Percentiles rank a stretch among this genome's conserved stretches.
Evolutionary conservation across 495 filamentous ascomycete genomes (phyloP).

Genomic region (Penicillium pancosmium): DNA sequence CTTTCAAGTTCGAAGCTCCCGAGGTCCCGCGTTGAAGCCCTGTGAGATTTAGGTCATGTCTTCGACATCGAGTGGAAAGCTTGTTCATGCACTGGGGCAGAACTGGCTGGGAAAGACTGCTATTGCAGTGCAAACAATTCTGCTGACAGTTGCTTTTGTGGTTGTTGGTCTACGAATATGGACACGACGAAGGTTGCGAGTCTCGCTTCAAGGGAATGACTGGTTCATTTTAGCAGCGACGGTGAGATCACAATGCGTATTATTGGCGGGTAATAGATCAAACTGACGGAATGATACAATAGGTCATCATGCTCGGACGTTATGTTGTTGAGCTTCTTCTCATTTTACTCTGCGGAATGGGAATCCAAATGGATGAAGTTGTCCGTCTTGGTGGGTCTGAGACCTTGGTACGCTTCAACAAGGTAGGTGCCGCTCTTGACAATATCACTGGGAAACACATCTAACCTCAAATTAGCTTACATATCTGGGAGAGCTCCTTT

Average conservation of each 20-base stretch:
- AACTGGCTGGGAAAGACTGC: conserved; percentile 30
- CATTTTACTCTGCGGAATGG: conserved; percentile 25
- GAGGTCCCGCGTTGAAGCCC: background rate
- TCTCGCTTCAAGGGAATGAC: conserved; percentile 22
- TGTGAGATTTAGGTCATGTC: conserved; percentile 17
- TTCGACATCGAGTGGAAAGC: conserved; percentile 9
- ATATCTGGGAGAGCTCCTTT: conserved; percentile 25
- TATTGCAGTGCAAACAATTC: conserved; percentile 27
- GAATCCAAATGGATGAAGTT: conserved; percentile 22
- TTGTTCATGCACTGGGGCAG: conserved; percentile 24
- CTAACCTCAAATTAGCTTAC: conserved; percentile 23
- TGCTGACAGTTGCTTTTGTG: conserved; percentile 16
- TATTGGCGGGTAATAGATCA: background rate
- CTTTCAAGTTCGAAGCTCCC: background rate
- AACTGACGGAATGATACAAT: background rate
- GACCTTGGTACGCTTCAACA: conserved; percentile 17
- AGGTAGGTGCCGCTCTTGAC: conserved; percentile 11
- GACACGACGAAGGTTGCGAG: conserved; percentile 19
- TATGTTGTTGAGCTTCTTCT: conserved; percentile 27
- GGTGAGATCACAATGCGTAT: conserved; percentile 13
- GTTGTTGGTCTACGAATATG: conserved; percentile 25
- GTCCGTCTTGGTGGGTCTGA: conserved; percentile 14
- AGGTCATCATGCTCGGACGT: conserved; percentile 23
- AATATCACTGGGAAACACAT: background rate
- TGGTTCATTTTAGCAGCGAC: conserved; percentile 22